phyloP scores from a whole-genome alignment of 495 filamentous ascomycete species.

The Durotheca rogersii region DNA sequence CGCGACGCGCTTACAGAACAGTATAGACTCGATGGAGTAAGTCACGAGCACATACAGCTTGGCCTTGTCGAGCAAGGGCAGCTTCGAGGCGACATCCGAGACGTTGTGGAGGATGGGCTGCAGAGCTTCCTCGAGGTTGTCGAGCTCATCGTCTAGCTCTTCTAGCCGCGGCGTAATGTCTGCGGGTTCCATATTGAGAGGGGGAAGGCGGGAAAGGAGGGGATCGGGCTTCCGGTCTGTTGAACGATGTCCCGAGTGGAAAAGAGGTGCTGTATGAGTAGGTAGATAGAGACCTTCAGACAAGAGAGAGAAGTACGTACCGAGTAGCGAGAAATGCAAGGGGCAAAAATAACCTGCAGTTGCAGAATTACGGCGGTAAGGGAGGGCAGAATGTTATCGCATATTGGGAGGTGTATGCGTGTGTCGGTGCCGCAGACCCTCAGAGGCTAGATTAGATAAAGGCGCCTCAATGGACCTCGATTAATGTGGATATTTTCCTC shows the following conservation, averaged over 20 bases:
- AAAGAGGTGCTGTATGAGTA: too few species aligned
- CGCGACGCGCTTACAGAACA: conserved; percentile 68
- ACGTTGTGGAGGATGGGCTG: conserved; percentile 64
- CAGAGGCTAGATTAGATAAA: too few species aligned
- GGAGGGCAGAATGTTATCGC: conserved; percentile 16
- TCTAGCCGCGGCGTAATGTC: conserved; percentile 59
- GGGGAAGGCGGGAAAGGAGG: background rate
- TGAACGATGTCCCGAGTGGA: too few species aligned
- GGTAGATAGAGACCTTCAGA: too few species aligned
- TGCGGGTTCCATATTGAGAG: conserved; percentile 41
- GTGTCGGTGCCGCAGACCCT: too few species aligned
- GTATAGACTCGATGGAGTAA: conserved; percentile 86
- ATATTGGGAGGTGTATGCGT: too few species aligned
- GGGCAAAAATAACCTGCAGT: too few species aligned
- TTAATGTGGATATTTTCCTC: background rate
- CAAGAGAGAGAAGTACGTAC: too few species aligned
- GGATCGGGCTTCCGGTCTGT: background rate
- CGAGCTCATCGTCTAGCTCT: conserved; percentile 71
- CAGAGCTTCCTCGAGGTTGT: conserved; percentile 73
- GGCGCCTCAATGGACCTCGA: too few species aligned
- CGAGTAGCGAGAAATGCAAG: too few species aligned
- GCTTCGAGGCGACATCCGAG: conserved; percentile 66
- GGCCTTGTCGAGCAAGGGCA: conserved; percentile 90
- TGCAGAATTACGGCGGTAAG: conserved; percentile 29
- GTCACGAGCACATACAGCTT: conserved; percentile 82